Percentiles rank a stretch among this genome's conserved stretches.
Evolutionary conservation across 2,329 filamentous ascomycete species (phyloP).

Genomic region (Hymenotorrendiella dingleyae): DNA sequence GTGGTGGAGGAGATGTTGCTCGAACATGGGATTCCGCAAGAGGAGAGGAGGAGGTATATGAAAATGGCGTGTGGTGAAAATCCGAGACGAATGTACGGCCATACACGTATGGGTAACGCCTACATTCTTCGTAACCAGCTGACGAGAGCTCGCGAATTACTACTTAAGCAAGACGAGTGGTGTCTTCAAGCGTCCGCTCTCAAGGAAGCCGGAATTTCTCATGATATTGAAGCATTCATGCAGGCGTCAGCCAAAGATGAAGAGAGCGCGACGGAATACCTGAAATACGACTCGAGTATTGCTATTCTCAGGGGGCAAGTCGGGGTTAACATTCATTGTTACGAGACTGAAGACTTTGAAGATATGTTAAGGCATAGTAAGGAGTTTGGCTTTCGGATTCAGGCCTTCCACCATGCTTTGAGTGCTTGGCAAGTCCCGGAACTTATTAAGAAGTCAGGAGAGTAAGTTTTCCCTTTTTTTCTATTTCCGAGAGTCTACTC

Average conservation of each 20-base stretch:
- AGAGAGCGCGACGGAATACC: constrained; percentile 28
- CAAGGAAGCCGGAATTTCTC: constrained; percentile 16
- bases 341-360: constrained; percentile 38
- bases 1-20: constrained; percentile 38
- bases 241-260: constrained; percentile 5
- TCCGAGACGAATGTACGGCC: constrained; percentile 33
- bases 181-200: constrained; percentile 25
- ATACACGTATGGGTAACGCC: constrained; percentile 37
- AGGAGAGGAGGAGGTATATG: constrained; percentile 34
- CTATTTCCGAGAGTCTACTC: not conserved
- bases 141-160: constrained; percentile 32
- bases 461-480: constrained; percentile 25
- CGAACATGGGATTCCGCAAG: constrained; percentile 33
- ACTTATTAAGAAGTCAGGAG: constrained; percentile 34
- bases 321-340: constrained; percentile 40
- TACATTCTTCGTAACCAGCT: constrained; percentile 37
- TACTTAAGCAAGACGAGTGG: constrained; percentile 34
- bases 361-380: constrained; percentile 38
- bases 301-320: constrained; percentile 37
- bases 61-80: constrained; percentile 45
- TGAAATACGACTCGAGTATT: constrained; percentile 37
- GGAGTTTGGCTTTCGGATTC: constrained; percentile 38
- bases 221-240: constrained; percentile 18
- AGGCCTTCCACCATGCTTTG: constrained; percentile 38
- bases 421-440: constrained; percentile 37